These are phyloP conservation scores for Mitragyna speciosa DNA, from an alignment of 257 asterid species.

Conservation along the genomic window DNA sequence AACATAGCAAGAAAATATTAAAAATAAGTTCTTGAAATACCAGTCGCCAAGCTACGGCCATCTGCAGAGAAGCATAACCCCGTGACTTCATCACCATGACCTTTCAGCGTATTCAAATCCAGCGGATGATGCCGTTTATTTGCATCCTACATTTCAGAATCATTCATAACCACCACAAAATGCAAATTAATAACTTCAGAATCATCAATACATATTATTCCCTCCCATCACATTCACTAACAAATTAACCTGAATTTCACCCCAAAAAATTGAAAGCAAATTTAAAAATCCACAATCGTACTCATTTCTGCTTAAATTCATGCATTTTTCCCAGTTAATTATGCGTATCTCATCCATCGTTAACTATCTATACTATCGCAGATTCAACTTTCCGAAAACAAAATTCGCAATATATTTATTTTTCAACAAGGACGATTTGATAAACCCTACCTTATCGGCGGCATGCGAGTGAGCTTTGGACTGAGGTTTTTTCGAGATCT, in stretches of 20 bases:
- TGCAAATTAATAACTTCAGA: constrained; percentile 11
- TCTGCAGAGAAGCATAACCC: constrained; percentile 80
- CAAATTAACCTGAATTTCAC: too few relatives aligned
- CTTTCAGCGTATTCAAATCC: constrained; percentile 97
- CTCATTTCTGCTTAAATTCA: too few relatives aligned
- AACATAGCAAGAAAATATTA: background rate
- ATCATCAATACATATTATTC: constrained; percentile 1
- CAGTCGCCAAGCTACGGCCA: constrained; percentile 80
- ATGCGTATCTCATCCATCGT: background rate
- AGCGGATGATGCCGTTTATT: constrained; percentile 79
- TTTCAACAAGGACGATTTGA: background rate
- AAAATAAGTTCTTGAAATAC: constrained; percentile 32
- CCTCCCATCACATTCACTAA: background rate
- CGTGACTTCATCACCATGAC: constrained; percentile 90
- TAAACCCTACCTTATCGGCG: constrained; percentile 67
- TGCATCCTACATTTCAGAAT: constrained; percentile 60
- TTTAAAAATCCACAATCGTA: too few relatives aligned
- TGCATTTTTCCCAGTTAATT: too few relatives aligned
- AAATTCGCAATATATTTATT: background rate
- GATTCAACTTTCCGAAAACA: background rate
- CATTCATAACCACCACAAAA: constrained; percentile 15
- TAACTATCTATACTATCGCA: background rate
- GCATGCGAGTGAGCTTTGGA: constrained; percentile 68
- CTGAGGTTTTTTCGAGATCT: constrained; percentile 52
- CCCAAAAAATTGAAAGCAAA: background rate